Evolutionary conservation across 441 rosid species (phyloP), one percentile per base, ranked within the genome.

Genomic region (Monsonia emarginata): DNA sequence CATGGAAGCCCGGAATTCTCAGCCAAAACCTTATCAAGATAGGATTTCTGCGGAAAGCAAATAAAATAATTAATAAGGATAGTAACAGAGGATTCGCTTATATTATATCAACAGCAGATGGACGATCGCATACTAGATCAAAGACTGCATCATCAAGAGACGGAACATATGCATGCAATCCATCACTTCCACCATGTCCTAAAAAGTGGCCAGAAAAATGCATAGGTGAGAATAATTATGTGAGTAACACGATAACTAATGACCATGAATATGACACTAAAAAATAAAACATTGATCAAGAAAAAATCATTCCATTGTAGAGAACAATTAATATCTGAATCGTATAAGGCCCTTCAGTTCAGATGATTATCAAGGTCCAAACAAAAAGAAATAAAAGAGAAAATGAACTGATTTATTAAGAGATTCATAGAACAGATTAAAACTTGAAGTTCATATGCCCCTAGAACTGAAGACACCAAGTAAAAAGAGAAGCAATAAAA

Each of bases 151-250:
- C 73, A 77, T 88, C 91, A 65, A 89, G 88, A 64, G 91, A 88
- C 74, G 78, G 91, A 73, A 92, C 87, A 69, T 85, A 92, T n/a
- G 85, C 95, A 67, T 89, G 98, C 44, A 89, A 84, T 32, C 96
- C 98, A 67, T 92, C 96, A 11, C 96, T 92, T 74, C 96, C 96
- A 59, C 98, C 98, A 61, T 92, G 96, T 36, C 98, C 98, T 92
- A 60, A 19, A 34, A 72, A 14, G 27, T 58, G 52, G 63, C 63
- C n/a, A 19, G 5, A 72, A 67, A 21, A 42, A 19, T 36, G 19
- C 31, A 19, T 9, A 38, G 26, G 18, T 36, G 28, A 38, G 22
- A 18, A 2, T 38, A 38, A 38, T 8, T 38, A 38, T 8, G 44
- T 3, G 3, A 38, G 44, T n/a, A 8, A 16, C 21, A 59, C 25